Percentiles rank a stretch among this genome's conserved stretches.
phyloP scores from a whole-genome alignment of 2,329 filamentous ascomycete species.

The Ascochyta clinopodiicola region DNA sequence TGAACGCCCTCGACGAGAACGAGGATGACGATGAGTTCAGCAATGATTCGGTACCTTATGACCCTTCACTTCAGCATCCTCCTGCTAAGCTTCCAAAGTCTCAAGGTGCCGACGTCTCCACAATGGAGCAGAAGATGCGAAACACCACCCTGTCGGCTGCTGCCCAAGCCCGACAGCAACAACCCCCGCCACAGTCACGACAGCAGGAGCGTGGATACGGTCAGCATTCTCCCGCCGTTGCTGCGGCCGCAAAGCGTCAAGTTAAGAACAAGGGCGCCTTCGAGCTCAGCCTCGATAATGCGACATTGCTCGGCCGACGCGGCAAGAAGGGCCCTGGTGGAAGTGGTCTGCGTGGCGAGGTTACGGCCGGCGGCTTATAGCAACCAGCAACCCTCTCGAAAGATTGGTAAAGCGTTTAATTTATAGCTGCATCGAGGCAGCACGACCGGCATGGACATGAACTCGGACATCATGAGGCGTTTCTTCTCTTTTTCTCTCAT shows the following conservation, averaged over 20 bases:
- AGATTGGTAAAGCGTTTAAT: conserved; percentile 37
- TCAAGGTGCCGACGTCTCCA: conserved; percentile 67
- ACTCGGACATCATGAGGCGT: conserved; percentile 30
- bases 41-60: conserved; percentile 65
- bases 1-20: conserved; percentile 70
- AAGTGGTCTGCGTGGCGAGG: conserved; percentile 55
- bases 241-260: conserved; percentile 81
- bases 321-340: conserved; percentile 56
- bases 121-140: conserved; percentile 86
- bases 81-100: conserved; percentile 73
- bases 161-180: conserved; percentile 64
- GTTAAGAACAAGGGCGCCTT: conserved; percentile 83
- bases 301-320: conserved; percentile 81
- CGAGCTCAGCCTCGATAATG: conserved; percentile 89
- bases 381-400: conserved; percentile 35
- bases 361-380: conserved; percentile 45
- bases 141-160: conserved; percentile 77
- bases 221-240: conserved; percentile 84
- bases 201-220: conserved; percentile 75
- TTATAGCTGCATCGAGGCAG: conserved; percentile 10
- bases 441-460: conserved; percentile 18
- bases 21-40: conserved; percentile 71
- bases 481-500: conserved; percentile 18
- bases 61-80: conserved; percentile 55
- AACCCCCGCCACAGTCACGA: conserved; percentile 43